phyloP scores from a whole-genome alignment of 2,329 filamentous ascomycete species.

The Fusarium sp. region DNA sequence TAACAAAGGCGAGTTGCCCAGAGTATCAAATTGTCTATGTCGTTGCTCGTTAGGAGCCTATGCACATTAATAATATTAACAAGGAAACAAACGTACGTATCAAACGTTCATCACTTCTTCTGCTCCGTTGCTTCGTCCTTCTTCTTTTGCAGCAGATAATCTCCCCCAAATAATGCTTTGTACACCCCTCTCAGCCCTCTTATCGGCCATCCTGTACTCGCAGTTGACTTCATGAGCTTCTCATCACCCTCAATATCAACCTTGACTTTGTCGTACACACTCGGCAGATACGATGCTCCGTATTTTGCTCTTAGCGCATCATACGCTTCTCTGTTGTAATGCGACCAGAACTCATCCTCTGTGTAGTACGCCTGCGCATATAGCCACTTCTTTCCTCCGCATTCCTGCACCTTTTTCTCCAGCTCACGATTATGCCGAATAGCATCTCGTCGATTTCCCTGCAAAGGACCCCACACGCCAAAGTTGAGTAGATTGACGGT shows the following conservation, averaged over 20 bases:
- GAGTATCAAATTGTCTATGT: slow-evolving; percentile 39
- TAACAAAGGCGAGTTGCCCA: slow-evolving; percentile 18
- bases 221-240: slow-evolving; percentile 51
- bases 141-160: slow-evolving; percentile 60
- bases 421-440: slow-evolving; percentile 70
- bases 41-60: slow-evolving; percentile 6
- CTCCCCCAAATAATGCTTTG: slow-evolving; percentile 59
- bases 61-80: slow-evolving; percentile 19
- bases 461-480: slow-evolving; percentile 70
- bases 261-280: slow-evolving; percentile 76
- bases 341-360: slow-evolving; percentile 76
- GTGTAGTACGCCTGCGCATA: slow-evolving; percentile 79
- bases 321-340: slow-evolving; percentile 72
- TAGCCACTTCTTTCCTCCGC: slow-evolving; percentile 76
- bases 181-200: slow-evolving; percentile 62
- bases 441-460: slow-evolving; percentile 59
- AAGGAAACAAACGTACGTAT: not conserved
- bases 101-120: slow-evolving; percentile 19
- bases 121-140: slow-evolving; percentile 12
- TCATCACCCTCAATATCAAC: slow-evolving; percentile 58
- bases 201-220: slow-evolving; percentile 57
- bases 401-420: slow-evolving; percentile 69
- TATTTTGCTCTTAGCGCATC: slow-evolving; percentile 70
- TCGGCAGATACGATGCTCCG: slow-evolving; percentile 69
- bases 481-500: slow-evolving; percentile 68